phyloP scores from a whole-genome alignment of 1,284 basidiomycete genomes.

The Porphyrellus sp. region DNA sequence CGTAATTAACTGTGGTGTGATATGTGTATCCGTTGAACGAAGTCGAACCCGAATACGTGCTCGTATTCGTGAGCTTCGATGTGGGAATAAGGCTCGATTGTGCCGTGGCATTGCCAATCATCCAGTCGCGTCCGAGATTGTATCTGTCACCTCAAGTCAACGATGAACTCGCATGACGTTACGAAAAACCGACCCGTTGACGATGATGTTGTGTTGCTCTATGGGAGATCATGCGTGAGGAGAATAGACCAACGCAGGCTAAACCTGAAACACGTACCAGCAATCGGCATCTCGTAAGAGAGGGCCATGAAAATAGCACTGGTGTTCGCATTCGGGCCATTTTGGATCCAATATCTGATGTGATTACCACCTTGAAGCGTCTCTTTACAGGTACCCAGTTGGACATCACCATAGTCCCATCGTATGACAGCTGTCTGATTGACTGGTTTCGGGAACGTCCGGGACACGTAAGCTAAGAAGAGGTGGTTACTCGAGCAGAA shows the following conservation, averaged over 20 bases:
- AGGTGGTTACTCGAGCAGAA: not conserved
- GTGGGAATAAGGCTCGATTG: constrained; percentile 52
- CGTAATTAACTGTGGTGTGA: constrained; percentile 62
- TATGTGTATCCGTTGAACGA: constrained; percentile 66
- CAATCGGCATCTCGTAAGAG: constrained; percentile 70
- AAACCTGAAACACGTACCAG: constrained; percentile 38
- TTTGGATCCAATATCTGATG: constrained; percentile 87
- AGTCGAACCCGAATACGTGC: constrained; percentile 57
- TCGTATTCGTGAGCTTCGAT: constrained; percentile 45
- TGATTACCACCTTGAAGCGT: constrained; percentile 88
- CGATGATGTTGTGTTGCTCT: constrained; percentile 54
- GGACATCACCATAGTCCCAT: constrained; percentile 75
- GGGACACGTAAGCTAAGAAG: not conserved
- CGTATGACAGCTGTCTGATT: constrained; percentile 79
- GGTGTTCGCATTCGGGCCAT: constrained; percentile 60
- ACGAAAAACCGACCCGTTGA: constrained; percentile 47
- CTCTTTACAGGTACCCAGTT: constrained; percentile 80
- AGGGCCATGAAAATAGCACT: constrained; percentile 83
- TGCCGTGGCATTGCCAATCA: constrained; percentile 77
- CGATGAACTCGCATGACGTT: not conserved
- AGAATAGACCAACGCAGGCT: not conserved
- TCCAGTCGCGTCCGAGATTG: constrained; percentile 69
- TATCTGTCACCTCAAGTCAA: constrained; percentile 39
- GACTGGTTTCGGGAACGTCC: constrained; percentile 49
- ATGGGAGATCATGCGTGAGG: not conserved